A percentile compares a stretch with the other conserved stretches of the same genome.
Conservation (phyloP, 495 filamentous ascomycete species). For the Xylaria intraflava region DNA sequence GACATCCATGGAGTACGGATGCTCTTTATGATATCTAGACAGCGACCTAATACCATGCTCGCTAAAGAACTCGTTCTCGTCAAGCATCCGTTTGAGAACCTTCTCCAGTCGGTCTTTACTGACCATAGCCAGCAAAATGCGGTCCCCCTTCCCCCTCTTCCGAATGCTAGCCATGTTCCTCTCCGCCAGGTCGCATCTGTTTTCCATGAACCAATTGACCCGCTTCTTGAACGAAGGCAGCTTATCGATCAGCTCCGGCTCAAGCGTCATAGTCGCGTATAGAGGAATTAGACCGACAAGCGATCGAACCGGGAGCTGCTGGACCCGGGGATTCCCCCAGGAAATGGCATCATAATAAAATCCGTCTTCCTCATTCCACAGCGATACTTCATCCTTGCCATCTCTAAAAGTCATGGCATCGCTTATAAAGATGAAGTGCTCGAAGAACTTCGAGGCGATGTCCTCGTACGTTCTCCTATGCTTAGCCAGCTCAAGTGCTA, state of each 20-base stretch:
- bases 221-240: slow-evolving; percentile 92
- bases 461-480: slow-evolving; percentile 96
- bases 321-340: slow-evolving; percentile 85
- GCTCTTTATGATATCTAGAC: slow-evolving; percentile 84
- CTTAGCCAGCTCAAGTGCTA: slow-evolving; percentile 88
- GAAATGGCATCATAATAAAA: slow-evolving; percentile 99
- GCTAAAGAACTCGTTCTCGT: slow-evolving; percentile 87
- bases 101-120: slow-evolving; percentile 80
- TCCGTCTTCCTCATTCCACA: slow-evolving; percentile 92
- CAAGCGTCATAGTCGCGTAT: slow-evolving; percentile 83
- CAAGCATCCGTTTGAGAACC: slow-evolving; percentile 85
- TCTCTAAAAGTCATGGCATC: slow-evolving; percentile 92
- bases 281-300: slow-evolving; percentile 90
- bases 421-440: slow-evolving; percentile 95
- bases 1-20: slow-evolving; percentile 93
- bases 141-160: slow-evolving; percentile 78
- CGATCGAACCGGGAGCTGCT: slow-evolving; percentile 85
- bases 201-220: slow-evolving; percentile 86
- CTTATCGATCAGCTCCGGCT: slow-evolving; percentile 86
- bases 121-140: slow-evolving; percentile 78
- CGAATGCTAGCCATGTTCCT: slow-evolving; percentile 89
- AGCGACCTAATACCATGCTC: slow-evolving; percentile 87
- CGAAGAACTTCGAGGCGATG: slow-evolving; percentile 97
- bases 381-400: slow-evolving; percentile 68
- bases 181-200: slow-evolving; percentile 75